Base-by-base conservation (phyloP, 441 rosid species). In the Dalechampia spathulata region DNA sequence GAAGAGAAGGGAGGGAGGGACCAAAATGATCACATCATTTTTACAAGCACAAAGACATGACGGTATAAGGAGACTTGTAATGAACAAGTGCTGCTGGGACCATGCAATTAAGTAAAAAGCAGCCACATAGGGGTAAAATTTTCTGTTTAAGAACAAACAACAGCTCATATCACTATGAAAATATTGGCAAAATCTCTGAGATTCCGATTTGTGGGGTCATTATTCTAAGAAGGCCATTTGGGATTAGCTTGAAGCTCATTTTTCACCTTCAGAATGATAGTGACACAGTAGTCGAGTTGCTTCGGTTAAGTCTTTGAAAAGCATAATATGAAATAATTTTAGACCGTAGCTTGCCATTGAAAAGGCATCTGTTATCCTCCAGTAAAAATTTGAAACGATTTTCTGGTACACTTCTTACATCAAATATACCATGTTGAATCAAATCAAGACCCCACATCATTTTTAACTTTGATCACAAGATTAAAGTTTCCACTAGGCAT, bases 131-230 rank as follows among this genome's bases (percentile, higher is more conserved):
- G n/a, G 55, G 37, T 53, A 46, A 52, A 42, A n/a, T 13, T 39
- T 51, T 62, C 58, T 42, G 38, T 4, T 42, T 19, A 38, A 23
- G 52, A 60, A 55, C 62, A 70, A 60, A 53, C 37, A 56, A 64
- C 25, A 40, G 52, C 52, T 50, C 23, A 45, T 41, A 57, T 58
- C 66, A 57, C 54, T 28, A 45, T 52, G 8, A 54, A 36, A 52
- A 46, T 25, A 46, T 57, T 15, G 42, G 55, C 74, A 66, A 62
- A 49, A 71, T 77, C 72, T 64, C 32, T n/a, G 22, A 67, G 77
- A 80, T 75, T 80, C 80, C 67, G 72, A 75, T 80, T 32, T 75
- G 78, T 69, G 73, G 82, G 81, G 62, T 49, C 60, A 8, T 45
- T n/a, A n/a, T n/a, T n/a, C 16, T 2, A 15, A 10, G 39, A 41